Percentiles rank a stretch among this genome's conserved stretches.
Evolutionary conservation across 2,329 filamentous ascomycete species (phyloP).

Genomic region (Exserohilum rostratum): DNA sequence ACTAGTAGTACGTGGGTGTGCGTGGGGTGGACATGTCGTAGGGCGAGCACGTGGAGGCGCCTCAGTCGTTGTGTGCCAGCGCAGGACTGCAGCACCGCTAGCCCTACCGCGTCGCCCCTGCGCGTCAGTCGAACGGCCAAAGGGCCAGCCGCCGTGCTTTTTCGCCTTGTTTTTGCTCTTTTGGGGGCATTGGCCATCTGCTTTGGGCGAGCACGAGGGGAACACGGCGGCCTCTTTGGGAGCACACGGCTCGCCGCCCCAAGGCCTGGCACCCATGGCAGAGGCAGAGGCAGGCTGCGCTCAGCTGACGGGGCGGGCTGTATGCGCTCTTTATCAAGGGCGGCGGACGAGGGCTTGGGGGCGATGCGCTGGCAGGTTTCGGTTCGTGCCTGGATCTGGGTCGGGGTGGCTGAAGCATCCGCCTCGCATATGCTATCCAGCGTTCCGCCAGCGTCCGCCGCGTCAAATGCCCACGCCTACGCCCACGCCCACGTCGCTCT

Average conservation of each 20-base stretch:
- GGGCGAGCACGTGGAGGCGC: conserved; percentile 4
- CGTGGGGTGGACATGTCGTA: neutral
- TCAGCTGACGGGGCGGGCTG: conserved; percentile 7
- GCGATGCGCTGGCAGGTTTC: conserved; percentile 28
- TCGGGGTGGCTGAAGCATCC: conserved; percentile 14
- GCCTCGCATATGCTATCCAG: too few relatives aligned
- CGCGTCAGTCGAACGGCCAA: neutral
- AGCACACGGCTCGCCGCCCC: too few relatives aligned
- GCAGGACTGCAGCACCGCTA: neutral
- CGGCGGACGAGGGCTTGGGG: conserved; percentile 3
- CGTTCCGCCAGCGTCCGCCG: too few relatives aligned
- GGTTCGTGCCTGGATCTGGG: conserved; percentile 21
- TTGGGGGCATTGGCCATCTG: neutral
- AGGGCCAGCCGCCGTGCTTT: neutral
- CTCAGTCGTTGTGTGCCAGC: conserved; percentile 3
- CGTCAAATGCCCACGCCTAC: too few relatives aligned
- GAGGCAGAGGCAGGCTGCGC: neutral
- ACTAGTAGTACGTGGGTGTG: neutral
- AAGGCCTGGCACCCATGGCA: too few relatives aligned
- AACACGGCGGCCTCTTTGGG: neutral
- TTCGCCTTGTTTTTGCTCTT: neutral
- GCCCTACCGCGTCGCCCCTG: neutral
- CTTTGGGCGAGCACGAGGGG: conserved; percentile 1
- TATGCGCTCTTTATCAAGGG: neutral
- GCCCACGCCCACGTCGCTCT: too few relatives aligned